Base-by-base conservation (phyloP, 2,329 filamentous ascomycete species). In the Arthroderma sp. region DNA sequence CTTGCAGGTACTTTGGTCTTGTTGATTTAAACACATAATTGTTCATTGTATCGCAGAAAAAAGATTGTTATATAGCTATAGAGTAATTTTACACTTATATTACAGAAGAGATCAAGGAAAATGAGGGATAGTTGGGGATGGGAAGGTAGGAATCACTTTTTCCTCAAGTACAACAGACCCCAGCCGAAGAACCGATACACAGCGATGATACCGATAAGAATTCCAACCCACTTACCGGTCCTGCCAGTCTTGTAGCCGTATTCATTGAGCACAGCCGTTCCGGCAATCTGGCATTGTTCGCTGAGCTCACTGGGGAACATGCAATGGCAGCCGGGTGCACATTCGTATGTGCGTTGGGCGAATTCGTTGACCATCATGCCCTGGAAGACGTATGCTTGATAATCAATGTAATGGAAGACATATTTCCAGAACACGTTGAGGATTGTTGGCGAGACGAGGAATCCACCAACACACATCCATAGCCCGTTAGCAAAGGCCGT, bases 351-450 rank as follows among this genome's bases (percentile, higher is more conserved):
- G 9, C 83, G 69, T 11, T 73, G 52, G 1, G 68, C 67, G 59
- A 94, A 91, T 65, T 94, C 84, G 56, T 91, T 93, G 43, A 89
- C 79, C 84, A 93, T 91, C 86, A 94, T 91, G 9, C 84, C 86
- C 58, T 89, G 78, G 59, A 93, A 94, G 3, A 93, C 86, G 54
- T 88, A 93, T 36, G 72, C 69, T 65, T 70, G 42, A 57, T 93
- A 93, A 59, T 93, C 83, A 57, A 88, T 88, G 61, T 88, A 93
- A 58, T 88, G 82, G 55, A 91, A 91, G 4, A 83, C 83, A 55
- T 93, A 91, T 60, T 79, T 77, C 78, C 83, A 94, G 54, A 94
- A 94, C 2, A 74, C 76, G 61, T 94, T 93, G 36, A 93, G 71
- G 2, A 80, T 74, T 1, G 69, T 75, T 3, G 80, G 77, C 3